A percentile compares a stretch with the other conserved stretches of the same genome.
Conservation (phyloP, 2,329 filamentous ascomycete species). For the Fusarium algeriense region DNA sequence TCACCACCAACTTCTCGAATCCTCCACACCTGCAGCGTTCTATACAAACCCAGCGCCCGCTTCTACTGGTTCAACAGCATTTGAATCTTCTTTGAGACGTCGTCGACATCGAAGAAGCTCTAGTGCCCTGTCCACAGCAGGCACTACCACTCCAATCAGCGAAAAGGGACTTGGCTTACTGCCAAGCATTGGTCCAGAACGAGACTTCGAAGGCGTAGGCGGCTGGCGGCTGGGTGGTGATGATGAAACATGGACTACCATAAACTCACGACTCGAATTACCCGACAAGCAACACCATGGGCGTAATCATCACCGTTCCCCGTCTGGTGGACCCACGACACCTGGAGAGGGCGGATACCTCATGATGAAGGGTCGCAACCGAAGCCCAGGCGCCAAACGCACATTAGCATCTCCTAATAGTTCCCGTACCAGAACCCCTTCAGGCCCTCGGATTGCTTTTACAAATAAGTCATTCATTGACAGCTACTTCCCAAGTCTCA, state of each 20-base stretch:
- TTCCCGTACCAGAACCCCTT: constrained; percentile 63
- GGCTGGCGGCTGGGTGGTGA: constrained; percentile 65
- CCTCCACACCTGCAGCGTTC: constrained; percentile 11
- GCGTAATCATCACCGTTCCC: constrained; percentile 59
- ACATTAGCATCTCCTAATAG: constrained; percentile 57
- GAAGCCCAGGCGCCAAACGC: constrained; percentile 52
- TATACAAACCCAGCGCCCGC: constrained; percentile 17
- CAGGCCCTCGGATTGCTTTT: constrained; percentile 53
- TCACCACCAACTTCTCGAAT: constrained; percentile 26
- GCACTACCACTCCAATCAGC: constrained; percentile 51
- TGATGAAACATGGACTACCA: constrained; percentile 64
- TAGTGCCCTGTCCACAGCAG: constrained; percentile 51
- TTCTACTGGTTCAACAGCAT: constrained; percentile 37
- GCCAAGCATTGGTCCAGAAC: constrained; percentile 62
- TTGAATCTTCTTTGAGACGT: constrained; percentile 39
- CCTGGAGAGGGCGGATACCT: constrained; percentile 57
- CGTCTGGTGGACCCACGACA: constrained; percentile 56
- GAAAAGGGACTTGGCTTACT: constrained; percentile 57
- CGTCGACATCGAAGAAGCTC: constrained; percentile 53
- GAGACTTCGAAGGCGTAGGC: constrained; percentile 71
- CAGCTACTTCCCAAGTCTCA: constrained; percentile 58
- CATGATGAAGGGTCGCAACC: constrained; percentile 58
- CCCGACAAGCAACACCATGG: constrained; percentile 56
- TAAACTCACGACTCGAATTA: constrained; percentile 65
- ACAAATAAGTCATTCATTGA: constrained; percentile 49